A percentile compares a stretch with the other conserved stretches of the same genome.
phyloP scores from a whole-genome alignment of 225 moss, liverwort and hornwort genomes.

The Bryum argenteum region DNA sequence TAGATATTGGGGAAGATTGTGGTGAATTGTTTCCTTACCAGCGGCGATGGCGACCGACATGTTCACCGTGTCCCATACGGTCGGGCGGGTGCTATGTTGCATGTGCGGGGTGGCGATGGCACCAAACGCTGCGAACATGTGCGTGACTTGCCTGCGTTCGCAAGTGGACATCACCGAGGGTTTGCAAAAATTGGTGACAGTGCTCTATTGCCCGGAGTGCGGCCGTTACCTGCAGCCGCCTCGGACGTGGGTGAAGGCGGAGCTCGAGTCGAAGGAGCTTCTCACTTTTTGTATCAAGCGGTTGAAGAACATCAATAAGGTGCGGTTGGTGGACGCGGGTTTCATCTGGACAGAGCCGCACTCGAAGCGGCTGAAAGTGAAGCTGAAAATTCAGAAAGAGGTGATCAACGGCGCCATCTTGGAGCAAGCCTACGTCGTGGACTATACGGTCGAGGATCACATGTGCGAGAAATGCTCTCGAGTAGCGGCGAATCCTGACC shows the following conservation, averaged over 20 bases:
- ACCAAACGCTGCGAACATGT: slow-evolving; percentile 81
- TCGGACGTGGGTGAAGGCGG: slow-evolving; percentile 87
- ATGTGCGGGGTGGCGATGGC: slow-evolving; percentile 84
- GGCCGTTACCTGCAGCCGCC: slow-evolving; percentile 91
- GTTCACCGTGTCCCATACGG: slow-evolving; percentile 90
- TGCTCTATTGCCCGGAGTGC: slow-evolving; percentile 91
- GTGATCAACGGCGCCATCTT: slow-evolving; percentile 96
- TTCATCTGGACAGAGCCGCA: slow-evolving; percentile 99
- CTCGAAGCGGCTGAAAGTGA: slow-evolving; percentile 94
- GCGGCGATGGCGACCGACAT: slow-evolving; percentile 82
- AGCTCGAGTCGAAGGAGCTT: slow-evolving; percentile 96
- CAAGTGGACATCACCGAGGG: slow-evolving; percentile 98
- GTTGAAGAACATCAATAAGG: slow-evolving; percentile 90
- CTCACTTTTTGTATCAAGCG: slow-evolving; percentile 93
- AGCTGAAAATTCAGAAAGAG: slow-evolving; percentile 95
- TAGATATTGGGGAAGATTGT: neutral
- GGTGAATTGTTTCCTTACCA: slow-evolving; percentile 7
- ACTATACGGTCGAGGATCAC: slow-evolving; percentile 90
- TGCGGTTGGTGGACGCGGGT: slow-evolving; percentile 82
- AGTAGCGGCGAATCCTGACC: slow-evolving; percentile 89
- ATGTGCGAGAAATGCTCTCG: slow-evolving; percentile 97
- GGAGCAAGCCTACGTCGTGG: slow-evolving; percentile 89
- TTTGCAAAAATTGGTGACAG: slow-evolving; percentile 81
- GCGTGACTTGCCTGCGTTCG: slow-evolving; percentile 86
- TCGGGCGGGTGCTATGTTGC: slow-evolving; percentile 92